These are phyloP conservation scores for Candida suzukii DNA, from an alignment of 805 yeast genomes.

Conservation along the genomic window DNA sequence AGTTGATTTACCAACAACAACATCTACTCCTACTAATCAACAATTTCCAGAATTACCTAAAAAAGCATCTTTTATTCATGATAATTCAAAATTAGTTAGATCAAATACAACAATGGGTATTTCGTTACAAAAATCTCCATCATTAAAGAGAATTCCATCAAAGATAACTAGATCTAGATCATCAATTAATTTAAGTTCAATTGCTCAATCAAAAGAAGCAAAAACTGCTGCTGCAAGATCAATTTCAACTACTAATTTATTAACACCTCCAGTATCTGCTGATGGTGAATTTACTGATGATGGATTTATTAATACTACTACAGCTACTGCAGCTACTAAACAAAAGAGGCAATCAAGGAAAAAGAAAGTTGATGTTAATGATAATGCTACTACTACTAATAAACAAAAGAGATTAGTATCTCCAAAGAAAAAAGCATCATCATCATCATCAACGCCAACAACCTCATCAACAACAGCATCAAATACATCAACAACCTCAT, in stretches of 20 bases:
- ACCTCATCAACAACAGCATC: conserved; percentile 13
- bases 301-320: not conserved
- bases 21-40: not conserved
- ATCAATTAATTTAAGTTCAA: conserved; percentile 46
- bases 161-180: conserved; percentile 37
- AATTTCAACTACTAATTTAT: conserved; percentile 1
- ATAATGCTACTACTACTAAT: not conserved
- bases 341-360: conserved; percentile 16
- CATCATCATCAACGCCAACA: not conserved
- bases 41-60: not conserved
- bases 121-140: not conserved
- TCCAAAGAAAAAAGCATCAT: not conserved
- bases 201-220: conserved; percentile 32
- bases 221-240: conserved; percentile 20
- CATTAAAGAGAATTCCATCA: not conserved
- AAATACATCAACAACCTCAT: conserved; percentile 6
- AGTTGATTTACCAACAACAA: not conserved
- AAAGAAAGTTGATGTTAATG: not conserved
- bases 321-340: not conserved
- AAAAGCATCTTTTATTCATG: not conserved
- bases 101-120: conserved; percentile 1
- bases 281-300: not conserved
- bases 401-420: not conserved
- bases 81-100: not conserved
- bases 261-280: conserved; percentile 5